Conservation (phyloP, 2,329 filamentous ascomycete species). For the Botryotinia globosa region DNA sequence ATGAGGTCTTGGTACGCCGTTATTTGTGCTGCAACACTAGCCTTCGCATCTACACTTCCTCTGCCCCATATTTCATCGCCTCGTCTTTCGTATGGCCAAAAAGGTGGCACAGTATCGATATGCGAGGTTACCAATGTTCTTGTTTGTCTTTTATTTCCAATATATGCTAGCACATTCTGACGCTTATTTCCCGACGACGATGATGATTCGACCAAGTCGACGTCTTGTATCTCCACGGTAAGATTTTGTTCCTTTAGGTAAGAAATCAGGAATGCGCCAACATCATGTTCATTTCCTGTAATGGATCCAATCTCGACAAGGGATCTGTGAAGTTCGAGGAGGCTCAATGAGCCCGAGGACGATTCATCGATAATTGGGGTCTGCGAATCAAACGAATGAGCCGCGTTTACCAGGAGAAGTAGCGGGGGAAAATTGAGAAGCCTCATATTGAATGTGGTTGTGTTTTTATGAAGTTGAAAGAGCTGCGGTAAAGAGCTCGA, state of each 20-base stretch:
- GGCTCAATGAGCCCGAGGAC: conserved; percentile 22
- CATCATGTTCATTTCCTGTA: conserved; percentile 56
- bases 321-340: conserved; percentile 60
- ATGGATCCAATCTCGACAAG: conserved; percentile 64
- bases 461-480: neutral
- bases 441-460: conserved; percentile 26
- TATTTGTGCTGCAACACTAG: conserved; percentile 69
- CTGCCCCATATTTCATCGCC: conserved; percentile 62
- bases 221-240: conserved; percentile 58
- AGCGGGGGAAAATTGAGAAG: conserved; percentile 21
- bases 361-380: conserved; percentile 23
- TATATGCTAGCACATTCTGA: conserved; percentile 62
- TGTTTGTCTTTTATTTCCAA: conserved; percentile 47
- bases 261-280: conserved; percentile 55
- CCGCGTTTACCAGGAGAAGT: conserved; percentile 24
- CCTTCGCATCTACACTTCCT: conserved; percentile 72
- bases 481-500: neutral
- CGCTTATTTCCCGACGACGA: conserved; percentile 20
- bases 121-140: conserved; percentile 58
- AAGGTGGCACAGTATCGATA: conserved; percentile 61
- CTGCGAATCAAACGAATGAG: conserved; percentile 26
- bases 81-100: conserved; percentile 42
- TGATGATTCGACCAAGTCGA: conserved; percentile 32
- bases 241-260: conserved; percentile 58
- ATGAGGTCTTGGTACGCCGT: conserved; percentile 61